Conservation (phyloP, 495 filamentous ascomycete species). For the Choiromyces venosus region DNA sequence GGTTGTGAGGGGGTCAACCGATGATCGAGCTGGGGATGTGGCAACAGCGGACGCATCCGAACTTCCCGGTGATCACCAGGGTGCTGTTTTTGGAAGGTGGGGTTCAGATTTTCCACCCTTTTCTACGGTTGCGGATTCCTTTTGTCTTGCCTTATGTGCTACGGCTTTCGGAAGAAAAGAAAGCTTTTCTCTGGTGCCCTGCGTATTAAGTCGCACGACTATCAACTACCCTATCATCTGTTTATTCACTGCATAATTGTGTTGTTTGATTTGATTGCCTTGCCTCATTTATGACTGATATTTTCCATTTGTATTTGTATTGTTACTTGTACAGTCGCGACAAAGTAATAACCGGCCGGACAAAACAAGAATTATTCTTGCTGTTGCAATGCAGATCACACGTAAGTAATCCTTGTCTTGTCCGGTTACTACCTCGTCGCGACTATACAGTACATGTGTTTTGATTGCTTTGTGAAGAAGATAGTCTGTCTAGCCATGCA, state of each 20-base stretch:
- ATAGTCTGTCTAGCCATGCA: background rate
- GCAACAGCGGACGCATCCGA: constrained; percentile 34
- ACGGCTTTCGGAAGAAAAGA: background rate
- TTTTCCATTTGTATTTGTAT: background rate
- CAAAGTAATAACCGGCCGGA: no score
- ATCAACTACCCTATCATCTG: background rate
- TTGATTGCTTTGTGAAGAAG: background rate
- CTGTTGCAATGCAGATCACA: no score
- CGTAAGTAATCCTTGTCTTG: no score
- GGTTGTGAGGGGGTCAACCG: constrained; percentile 41
- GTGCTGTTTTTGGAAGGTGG: constrained; percentile 59
- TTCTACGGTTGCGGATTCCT: constrained; percentile 1
- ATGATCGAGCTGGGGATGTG: constrained; percentile 30
- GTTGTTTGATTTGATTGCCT: background rate
- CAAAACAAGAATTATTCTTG: no score
- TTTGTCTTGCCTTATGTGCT: constrained; percentile 22
- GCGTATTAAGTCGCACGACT: background rate
- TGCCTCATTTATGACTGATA: background rate
- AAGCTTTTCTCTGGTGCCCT: background rate
- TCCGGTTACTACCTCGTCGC: no score
- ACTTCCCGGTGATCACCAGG: constrained; percentile 44
- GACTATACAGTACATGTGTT: background rate
- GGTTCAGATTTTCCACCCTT: constrained; percentile 29
- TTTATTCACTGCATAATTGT: background rate
- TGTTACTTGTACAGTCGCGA: background rate